Conservation (phyloP, 306 rosid species). For the Fragaria ananassa region DNA sequence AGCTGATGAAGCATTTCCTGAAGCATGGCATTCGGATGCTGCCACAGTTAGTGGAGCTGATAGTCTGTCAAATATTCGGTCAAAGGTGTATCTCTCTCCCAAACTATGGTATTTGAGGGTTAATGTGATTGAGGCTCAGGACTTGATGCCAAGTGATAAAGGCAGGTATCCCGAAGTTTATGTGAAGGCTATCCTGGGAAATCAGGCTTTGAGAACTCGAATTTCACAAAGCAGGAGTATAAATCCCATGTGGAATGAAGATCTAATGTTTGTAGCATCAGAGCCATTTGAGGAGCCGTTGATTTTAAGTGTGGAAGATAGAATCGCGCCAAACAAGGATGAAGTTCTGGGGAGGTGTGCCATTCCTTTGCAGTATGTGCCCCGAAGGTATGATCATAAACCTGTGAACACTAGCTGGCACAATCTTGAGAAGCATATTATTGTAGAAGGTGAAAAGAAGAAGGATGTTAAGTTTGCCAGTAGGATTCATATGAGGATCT, state of each 20-base stretch:
- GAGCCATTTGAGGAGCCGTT: constrained; percentile 89
- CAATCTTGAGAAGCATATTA: constrained; percentile 64
- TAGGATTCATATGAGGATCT: constrained; percentile 84
- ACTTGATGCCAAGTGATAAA: constrained; percentile 65
- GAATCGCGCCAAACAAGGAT: constrained; percentile 85
- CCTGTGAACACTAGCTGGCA: constrained; percentile 78
- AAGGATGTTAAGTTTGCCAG: constrained; percentile 88
- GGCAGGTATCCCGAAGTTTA: constrained; percentile 85
- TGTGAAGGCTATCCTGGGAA: constrained; percentile 79
- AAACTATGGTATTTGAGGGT: constrained; percentile 99
- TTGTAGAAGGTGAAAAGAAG: constrained; percentile 89
- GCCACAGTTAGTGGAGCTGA: constrained; percentile 84
- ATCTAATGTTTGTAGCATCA: constrained; percentile 90
- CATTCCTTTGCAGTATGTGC: constrained; percentile 54
- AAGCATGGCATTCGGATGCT: constrained; percentile 97
- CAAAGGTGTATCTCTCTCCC: constrained; percentile 93
- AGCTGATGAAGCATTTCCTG: constrained; percentile 97
- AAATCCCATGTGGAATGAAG: constrained; percentile 98
- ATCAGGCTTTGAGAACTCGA: constrained; percentile 72
- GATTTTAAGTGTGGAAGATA: constrained; percentile 83
- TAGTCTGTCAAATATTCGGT: constrained; percentile 80
- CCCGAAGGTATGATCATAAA: constrained; percentile 75
- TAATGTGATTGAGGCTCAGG: constrained; percentile 95
- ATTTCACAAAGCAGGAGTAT: constrained; percentile 64
- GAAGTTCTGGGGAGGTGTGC: constrained; percentile 72